Percentiles rank a stretch among this genome's conserved stretches.
Conservation (phyloP, 2,329 filamentous ascomycete species). For the Hymenoscyphus scutula region DNA sequence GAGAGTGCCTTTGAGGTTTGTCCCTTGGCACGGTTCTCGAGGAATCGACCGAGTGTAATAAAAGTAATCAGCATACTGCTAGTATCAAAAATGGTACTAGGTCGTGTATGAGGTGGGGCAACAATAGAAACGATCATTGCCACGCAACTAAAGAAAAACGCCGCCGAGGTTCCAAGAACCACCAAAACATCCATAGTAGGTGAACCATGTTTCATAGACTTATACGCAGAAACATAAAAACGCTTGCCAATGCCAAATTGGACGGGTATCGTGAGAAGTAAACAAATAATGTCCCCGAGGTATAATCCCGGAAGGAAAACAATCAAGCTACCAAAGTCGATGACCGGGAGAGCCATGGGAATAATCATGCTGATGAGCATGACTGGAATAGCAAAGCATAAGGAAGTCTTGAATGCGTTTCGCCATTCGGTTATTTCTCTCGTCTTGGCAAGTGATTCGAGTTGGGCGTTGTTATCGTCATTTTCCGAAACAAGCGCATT, state of each 20-base stretch:
- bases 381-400: conserved; percentile 83
- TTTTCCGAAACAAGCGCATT: conserved; percentile 88
- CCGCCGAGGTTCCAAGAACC: conserved; percentile 87
- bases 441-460: conserved; percentile 94
- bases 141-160: conserved; percentile 91
- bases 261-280: conserved; percentile 82
- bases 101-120: conserved; percentile 72
- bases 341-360: conserved; percentile 73
- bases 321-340: conserved; percentile 73
- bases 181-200: conserved; percentile 98
- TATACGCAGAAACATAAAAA: conserved; percentile 92
- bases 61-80: conserved; percentile 99
- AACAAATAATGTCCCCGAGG: conserved; percentile 82
- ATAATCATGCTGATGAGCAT: conserved; percentile 91
- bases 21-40: conserved; percentile 93
- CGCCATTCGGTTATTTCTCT: conserved; percentile 95
- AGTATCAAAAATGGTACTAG: conserved; percentile 91
- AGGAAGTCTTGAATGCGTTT: conserved; percentile 72
- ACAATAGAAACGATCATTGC: conserved; percentile 82
- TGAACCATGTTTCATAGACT: conserved; percentile 83
- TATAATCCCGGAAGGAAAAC: conserved; percentile 72
- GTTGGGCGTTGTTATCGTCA: conserved; percentile 94
- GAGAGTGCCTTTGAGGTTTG: conserved; percentile 94
- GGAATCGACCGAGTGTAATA: conserved; percentile 82
- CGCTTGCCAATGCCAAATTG: conserved; percentile 95